Conservation (phyloP, 2,329 filamentous ascomycete genomes). For the Colletotrichum coccodes region DNA sequence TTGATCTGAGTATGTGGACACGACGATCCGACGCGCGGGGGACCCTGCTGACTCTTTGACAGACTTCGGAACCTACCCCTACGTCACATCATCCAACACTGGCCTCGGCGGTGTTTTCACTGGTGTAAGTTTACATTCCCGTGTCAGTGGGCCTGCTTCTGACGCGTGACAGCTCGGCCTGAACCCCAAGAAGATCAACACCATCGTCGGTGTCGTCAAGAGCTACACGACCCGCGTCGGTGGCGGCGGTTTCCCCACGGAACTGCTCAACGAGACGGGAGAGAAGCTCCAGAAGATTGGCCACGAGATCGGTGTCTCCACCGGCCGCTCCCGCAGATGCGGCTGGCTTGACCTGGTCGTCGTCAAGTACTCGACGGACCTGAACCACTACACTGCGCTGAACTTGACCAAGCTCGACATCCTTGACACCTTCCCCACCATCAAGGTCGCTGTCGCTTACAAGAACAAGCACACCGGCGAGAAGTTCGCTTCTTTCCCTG, state of each 20-base stretch:
- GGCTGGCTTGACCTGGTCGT: slow-evolving; percentile 68
- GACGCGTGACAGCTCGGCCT: slow-evolving; percentile 54
- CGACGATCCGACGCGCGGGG: too few species aligned
- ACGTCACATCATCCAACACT: slow-evolving; percentile 37
- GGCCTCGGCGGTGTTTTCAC: slow-evolving; percentile 34
- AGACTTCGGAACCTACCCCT: slow-evolving; percentile 65
- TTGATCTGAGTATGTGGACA: slow-evolving; percentile 56
- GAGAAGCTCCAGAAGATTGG: slow-evolving; percentile 59
- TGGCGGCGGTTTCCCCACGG: slow-evolving; percentile 74
- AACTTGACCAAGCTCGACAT: slow-evolving; percentile 75
- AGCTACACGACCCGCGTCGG: slow-evolving; percentile 74
- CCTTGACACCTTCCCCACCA: slow-evolving; percentile 77
- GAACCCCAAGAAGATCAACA: slow-evolving; percentile 68
- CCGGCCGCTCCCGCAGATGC: slow-evolving; percentile 69
- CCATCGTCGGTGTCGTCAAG: slow-evolving; percentile 74
- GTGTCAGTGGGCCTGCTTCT: background rate
- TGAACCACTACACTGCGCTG: slow-evolving; percentile 74
- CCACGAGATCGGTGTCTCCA: slow-evolving; percentile 52
- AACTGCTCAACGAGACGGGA: slow-evolving; percentile 58
- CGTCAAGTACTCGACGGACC: slow-evolving; percentile 68
- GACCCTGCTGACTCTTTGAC: background rate
- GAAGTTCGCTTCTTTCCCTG: slow-evolving; percentile 71
- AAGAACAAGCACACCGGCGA: slow-evolving; percentile 53
- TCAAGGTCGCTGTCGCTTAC: slow-evolving; percentile 82
- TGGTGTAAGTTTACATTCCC: slow-evolving; percentile 4